Conservation (phyloP, 176 grass and related monocot species). For the Eragrostis curvula region DNA sequence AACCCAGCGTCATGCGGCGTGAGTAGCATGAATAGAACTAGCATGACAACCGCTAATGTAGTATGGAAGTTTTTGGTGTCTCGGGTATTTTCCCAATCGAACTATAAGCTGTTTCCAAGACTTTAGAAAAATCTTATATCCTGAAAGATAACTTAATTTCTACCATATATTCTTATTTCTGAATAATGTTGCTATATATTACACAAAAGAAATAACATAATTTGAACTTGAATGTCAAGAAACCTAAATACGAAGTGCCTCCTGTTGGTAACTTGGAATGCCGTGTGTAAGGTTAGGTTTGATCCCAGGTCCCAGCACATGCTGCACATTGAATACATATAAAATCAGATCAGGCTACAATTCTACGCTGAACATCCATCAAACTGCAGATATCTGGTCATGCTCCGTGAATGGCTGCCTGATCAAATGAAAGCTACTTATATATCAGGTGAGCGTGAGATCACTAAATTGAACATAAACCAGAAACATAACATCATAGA, state of each 20-base stretch:
- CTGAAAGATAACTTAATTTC: background rate
- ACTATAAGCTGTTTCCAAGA: background rate
- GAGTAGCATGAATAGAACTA: slow-evolving; percentile 33
- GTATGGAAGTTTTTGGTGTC: background rate
- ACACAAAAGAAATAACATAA: background rate
- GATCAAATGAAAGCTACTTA: slow-evolving; percentile 5
- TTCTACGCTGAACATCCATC: slow-evolving; percentile 6
- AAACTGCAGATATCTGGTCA: slow-evolving; percentile 13
- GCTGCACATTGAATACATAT: background rate
- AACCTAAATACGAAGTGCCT: background rate
- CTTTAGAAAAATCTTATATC: background rate
- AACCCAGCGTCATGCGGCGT: background rate
- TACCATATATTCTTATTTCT: background rate
- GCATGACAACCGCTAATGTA: background rate
- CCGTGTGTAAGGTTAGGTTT: background rate
- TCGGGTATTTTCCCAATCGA: background rate
- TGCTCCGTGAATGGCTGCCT: slow-evolving; percentile 20
- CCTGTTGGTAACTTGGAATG: background rate
- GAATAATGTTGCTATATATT: background rate
- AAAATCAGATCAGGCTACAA: background rate
- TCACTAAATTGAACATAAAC: slow-evolving; percentile 18
- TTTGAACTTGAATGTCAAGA: slow-evolving; percentile 8
- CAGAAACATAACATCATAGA: background rate
- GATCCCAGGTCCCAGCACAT: background rate
- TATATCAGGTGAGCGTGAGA: background rate